Evolutionary conservation across 441 rosid genomes (phyloP).

Genomic region (Gossypium davidsonii): DNA sequence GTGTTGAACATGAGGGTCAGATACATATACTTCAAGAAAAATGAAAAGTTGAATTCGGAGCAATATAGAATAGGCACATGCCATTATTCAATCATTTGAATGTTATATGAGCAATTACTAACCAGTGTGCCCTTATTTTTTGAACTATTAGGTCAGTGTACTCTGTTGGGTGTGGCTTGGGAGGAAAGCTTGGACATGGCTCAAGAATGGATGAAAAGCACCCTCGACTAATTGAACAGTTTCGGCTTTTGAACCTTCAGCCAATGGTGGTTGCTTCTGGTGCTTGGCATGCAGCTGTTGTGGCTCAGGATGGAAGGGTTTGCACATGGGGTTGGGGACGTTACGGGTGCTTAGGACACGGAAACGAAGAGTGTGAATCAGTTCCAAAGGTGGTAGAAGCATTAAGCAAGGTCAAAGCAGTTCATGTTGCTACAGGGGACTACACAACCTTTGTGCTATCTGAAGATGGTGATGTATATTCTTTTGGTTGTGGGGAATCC

Average conservation of each 20-base stretch:
- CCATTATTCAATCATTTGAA: background rate
- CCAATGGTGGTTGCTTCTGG: constrained; percentile 91
- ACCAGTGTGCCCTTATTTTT: constrained; percentile 11
- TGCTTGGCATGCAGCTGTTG: constrained; percentile 97
- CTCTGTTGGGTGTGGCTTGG: constrained; percentile 97
- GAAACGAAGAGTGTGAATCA: constrained; percentile 78
- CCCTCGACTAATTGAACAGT: constrained; percentile 80
- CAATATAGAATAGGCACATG: background rate
- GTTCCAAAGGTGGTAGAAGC: constrained; percentile 86
- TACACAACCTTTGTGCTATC: constrained; percentile 88
- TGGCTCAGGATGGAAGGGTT: constrained; percentile 82
- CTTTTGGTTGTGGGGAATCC: constrained; percentile 89
- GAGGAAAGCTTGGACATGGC: constrained; percentile 97
- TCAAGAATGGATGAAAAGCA: constrained; percentile 81
- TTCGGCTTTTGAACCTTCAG: constrained; percentile 61
- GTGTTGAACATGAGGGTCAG: background rate
- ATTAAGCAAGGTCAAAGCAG: constrained; percentile 68
- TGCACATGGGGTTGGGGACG: constrained; percentile 99
- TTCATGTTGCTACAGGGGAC: constrained; percentile 88
- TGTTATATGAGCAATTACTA: constrained; percentile 1
- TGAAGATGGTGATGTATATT: constrained; percentile 78
- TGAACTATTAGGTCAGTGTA: constrained; percentile 67
- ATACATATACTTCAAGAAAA: background rate
- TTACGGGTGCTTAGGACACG: constrained; percentile 93
- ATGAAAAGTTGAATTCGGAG: background rate